Evolutionary conservation across 768 basidiomycete genomes (phyloP).

Genomic region (Phlebiopsis gigantea): DNA sequence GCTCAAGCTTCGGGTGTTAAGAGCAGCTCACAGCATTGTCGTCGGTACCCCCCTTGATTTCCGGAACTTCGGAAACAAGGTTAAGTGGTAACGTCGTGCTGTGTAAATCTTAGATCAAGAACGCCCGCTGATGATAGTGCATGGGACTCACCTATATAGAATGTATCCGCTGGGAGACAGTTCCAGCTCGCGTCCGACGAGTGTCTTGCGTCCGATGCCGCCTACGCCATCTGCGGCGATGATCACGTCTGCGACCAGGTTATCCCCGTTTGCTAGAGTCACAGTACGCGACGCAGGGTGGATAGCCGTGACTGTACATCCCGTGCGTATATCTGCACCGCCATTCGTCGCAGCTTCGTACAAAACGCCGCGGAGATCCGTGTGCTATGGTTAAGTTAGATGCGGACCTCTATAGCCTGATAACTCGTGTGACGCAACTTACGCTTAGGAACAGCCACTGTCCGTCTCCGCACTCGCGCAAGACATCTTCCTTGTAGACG

Average conservation of each 20-base stretch:
- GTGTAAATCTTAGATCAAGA: background rate
- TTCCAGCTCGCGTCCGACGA: constrained; percentile 12
- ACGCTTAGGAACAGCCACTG: constrained; percentile 46
- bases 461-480: constrained; percentile 39
- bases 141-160: constrained; percentile 24
- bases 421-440: constrained; percentile 17
- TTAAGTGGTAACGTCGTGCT: constrained; percentile 8
- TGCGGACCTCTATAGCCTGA: background rate
- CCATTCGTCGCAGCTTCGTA: constrained; percentile 23
- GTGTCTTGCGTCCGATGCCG: constrained; percentile 19
- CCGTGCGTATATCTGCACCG: constrained; percentile 23
- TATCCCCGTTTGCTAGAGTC: constrained; percentile 26
- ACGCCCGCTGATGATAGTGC: background rate
- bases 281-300: constrained; percentile 18
- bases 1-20: too few relatives aligned
- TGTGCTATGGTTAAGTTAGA: constrained; percentile 22
- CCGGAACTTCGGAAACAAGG: constrained; percentile 1
- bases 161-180: constrained; percentile 16
- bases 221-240: constrained; percentile 32
- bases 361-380: constrained; percentile 27
- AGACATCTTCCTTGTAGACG: constrained; percentile 41
- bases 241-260: constrained; percentile 28
- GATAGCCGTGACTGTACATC: constrained; percentile 24
- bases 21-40: background rate
- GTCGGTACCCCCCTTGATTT: constrained; percentile 2